These are phyloP conservation scores for Testicularia cyperi DNA, from an alignment of 1,284 basidiomycete species.

Conservation along the genomic window DNA sequence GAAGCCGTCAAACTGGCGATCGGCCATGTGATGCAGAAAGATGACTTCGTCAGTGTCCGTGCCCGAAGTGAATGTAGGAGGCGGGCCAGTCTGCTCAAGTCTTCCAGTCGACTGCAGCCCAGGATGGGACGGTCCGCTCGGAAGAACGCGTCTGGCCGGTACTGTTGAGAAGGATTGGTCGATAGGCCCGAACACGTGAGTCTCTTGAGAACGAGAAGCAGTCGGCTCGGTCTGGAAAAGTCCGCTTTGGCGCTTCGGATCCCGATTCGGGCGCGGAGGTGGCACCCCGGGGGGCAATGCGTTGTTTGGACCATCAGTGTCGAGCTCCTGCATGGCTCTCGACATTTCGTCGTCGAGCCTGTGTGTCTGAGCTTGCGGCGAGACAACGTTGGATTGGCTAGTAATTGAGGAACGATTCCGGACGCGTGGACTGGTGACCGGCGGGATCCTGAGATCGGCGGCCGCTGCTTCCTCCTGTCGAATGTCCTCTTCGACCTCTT, in stretches of 20 bases:
- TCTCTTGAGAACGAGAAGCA: too few relatives aligned
- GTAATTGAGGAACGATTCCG: slow-evolving; percentile 7
- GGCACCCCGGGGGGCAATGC: background rate
- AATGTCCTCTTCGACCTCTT: slow-evolving; percentile 34
- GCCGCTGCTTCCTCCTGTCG: slow-evolving; percentile 26
- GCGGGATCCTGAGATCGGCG: slow-evolving; percentile 18
- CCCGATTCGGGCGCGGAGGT: slow-evolving; percentile 34
- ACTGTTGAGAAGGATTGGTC: too few relatives aligned
- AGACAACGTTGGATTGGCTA: background rate
- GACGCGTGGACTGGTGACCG: slow-evolving; percentile 13
- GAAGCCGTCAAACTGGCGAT: slow-evolving; percentile 44
- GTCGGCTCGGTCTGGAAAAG: too few relatives aligned
- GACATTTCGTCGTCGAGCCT: slow-evolving; percentile 38
- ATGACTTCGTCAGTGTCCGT: slow-evolving; percentile 21
- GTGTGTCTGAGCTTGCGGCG: background rate
- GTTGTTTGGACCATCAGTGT: background rate
- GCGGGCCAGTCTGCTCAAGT: too few relatives aligned
- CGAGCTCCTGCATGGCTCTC: slow-evolving; percentile 36
- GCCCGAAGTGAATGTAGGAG: background rate
- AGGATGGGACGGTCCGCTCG: too few relatives aligned
- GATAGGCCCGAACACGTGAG: too few relatives aligned
- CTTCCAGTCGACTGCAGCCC: too few relatives aligned
- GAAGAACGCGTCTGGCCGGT: too few relatives aligned
- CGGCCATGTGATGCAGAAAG: slow-evolving; percentile 25
- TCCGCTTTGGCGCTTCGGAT: slow-evolving; percentile 16